Conservation (phyloP, 805 yeast species). For the Saccharomycopsis sp. region DNA sequence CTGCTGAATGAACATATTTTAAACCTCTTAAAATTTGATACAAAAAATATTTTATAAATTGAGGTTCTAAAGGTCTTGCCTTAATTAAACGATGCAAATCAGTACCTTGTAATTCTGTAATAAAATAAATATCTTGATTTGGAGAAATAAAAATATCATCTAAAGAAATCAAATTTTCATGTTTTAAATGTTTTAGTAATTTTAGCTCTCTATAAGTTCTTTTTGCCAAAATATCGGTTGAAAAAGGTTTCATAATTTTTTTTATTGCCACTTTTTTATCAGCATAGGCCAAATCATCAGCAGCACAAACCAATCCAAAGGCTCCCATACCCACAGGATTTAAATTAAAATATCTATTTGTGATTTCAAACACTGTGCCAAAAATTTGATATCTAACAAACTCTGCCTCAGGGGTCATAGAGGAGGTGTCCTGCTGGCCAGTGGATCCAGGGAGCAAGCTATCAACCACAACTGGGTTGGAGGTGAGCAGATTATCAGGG, state of each 20-base stretch:
- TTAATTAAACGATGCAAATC: slow-evolving; percentile 87
- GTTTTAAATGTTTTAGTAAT: slow-evolving; percentile 83
- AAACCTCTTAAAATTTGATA: slow-evolving; percentile 89
- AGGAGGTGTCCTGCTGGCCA: too few species aligned
- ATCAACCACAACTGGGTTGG: too few species aligned
- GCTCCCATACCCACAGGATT: slow-evolving; percentile 99
- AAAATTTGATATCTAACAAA: slow-evolving; percentile 73
- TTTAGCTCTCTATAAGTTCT: slow-evolving; percentile 95
- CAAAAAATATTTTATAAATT: slow-evolving; percentile 91
- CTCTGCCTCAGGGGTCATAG: slow-evolving; percentile 6
- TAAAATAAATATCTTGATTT: slow-evolving; percentile 89
- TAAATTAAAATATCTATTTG: slow-evolving; percentile 78
- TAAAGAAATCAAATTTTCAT: slow-evolving; percentile 86
- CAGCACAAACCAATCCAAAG: slow-evolving; percentile 95
- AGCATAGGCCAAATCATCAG: slow-evolving; percentile 78
- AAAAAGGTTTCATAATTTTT: slow-evolving; percentile 95
- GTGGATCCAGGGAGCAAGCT: too few species aligned
- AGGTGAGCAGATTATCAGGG: too few species aligned
- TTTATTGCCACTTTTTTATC: slow-evolving; percentile 89
- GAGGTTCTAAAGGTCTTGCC: slow-evolving; percentile 89
- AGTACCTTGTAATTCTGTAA: slow-evolving; percentile 94
- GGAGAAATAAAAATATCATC: slow-evolving; percentile 94
- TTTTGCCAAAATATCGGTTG: slow-evolving; percentile 89
- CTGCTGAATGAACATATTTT: slow-evolving; percentile 86
- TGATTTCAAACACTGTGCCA: slow-evolving; percentile 91